Base-by-base conservation (phyloP, 2,329 filamentous ascomycete species). In the Lithohypha guttulata region DNA sequence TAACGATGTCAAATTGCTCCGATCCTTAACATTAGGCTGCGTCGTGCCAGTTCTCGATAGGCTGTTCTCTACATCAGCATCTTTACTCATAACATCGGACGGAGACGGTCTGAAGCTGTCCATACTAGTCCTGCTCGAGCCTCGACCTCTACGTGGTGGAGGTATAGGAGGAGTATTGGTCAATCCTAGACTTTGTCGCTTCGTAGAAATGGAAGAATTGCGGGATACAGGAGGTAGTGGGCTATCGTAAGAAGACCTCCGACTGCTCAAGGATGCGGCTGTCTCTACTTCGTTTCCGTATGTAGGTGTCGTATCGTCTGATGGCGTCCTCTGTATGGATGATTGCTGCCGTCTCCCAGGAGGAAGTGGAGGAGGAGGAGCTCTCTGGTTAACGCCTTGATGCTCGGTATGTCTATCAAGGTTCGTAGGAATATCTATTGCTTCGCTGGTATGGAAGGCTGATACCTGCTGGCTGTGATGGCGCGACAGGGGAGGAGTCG, bases 281-380 rank as follows among this genome's bases (percentile, higher is more conserved):
- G 17, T 28, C 11, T 18, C 21, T 7, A 31, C 31, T 17, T 8
- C 22, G 15, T 39, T 27, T 35, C 34, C 42, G 11, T 31, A 22
- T 20, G 39, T 29, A 4, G 42, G 28, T 31, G 37, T 10, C n/a
- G 31, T 37, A n/a, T 52, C 49, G 20, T 39, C n/a, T 13, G 49
- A 50, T 10, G 41, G 34, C 11, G 42, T 37, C 8, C 48, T 39
- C 14, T 47, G 46, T 22, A 48, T 53, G 32, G 63, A 61, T 21
- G 59, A 59, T 5, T 65, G 65, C 20, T 74, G 64, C 30, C 73
- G 63, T 6, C 73, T 70, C 1, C 73, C 73, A 13, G 74, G 73
- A 11, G 73, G 72, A 6, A 68, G 65, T 0, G 71, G 72, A 0
- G 62, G 64, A 42, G 51, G 58, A 43, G 46, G 54, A 9, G 39